Evolutionary conservation across 371 early-diverging fungal species (phyloP).

Genomic region (Dinochytrium kinnereticum): DNA sequence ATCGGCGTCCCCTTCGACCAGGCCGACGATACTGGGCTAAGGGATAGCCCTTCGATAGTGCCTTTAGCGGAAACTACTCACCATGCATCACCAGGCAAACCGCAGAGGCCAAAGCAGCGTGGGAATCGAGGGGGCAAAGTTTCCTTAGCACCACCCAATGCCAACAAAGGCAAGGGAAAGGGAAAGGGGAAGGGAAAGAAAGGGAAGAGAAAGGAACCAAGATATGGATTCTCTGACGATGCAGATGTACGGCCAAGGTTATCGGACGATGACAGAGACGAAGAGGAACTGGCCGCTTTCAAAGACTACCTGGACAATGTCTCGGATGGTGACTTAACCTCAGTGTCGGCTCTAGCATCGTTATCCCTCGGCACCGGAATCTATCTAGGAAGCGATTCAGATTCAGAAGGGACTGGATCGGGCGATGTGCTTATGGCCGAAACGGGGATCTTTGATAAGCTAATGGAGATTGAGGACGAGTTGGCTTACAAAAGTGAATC

Average conservation of each 20-base stretch:
- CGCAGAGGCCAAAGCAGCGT: neutral
- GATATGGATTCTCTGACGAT: neutral
- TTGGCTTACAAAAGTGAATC: neutral
- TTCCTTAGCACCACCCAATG: neutral
- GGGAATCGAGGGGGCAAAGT: neutral
- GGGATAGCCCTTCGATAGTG: too few species aligned
- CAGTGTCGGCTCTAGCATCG: slow-evolving; percentile 18
- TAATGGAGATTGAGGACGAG: slow-evolving; percentile 18
- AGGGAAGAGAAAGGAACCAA: neutral
- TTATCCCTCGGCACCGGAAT: neutral
- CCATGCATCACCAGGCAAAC: neutral
- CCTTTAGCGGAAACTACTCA: too few species aligned
- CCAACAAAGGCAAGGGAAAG: neutral
- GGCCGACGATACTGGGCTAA: too few species aligned
- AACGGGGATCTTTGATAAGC: slow-evolving; percentile 21
- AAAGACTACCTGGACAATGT: slow-evolving; percentile 38
- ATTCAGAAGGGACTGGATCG: neutral
- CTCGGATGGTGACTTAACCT: slow-evolving; percentile 28
- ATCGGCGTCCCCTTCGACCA: neutral
- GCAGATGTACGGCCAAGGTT: neutral
- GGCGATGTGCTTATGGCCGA: slow-evolving; percentile 21
- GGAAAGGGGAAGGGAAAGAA: neutral
- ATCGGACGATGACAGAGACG: slow-evolving; percentile 27
- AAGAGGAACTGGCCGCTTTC: slow-evolving; percentile 27
- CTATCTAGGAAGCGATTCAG: neutral